A percentile compares a stretch with the other conserved stretches of the same genome.
These are phyloP conservation scores for Parietichytrium sp. DNA, from an alignment of 108 stramenopile species.

Conservation along the genomic window DNA sequence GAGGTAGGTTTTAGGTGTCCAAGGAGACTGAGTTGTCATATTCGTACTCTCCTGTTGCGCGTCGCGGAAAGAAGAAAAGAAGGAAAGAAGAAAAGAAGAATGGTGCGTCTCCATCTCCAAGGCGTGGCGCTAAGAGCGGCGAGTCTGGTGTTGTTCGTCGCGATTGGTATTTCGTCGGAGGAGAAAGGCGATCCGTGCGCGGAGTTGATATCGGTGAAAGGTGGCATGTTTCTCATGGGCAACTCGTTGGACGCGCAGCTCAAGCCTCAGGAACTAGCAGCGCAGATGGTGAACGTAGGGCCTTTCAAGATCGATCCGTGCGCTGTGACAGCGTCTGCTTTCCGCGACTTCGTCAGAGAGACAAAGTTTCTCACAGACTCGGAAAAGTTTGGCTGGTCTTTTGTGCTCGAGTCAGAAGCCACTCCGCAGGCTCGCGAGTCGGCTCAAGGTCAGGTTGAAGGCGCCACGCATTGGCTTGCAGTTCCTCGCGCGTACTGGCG, in stretches of 20 bases:
- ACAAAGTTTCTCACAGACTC: conserved; percentile 84
- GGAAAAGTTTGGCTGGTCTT: conserved; percentile 88
- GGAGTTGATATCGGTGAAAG: not conserved
- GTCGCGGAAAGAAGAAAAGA: no score
- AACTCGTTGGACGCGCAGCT: not conserved
- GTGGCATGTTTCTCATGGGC: conserved; percentile 23
- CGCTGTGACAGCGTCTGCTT: conserved; percentile 51
- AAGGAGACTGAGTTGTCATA: no score
- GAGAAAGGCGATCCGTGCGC: not conserved
- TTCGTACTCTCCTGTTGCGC: no score
- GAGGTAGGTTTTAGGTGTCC: no score
- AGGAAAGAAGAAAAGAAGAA: no score
- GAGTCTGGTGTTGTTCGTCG: no score
- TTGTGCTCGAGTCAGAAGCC: conserved; percentile 71
- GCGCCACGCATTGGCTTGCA: conserved; percentile 74
- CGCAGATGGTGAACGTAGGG: conserved; percentile 11
- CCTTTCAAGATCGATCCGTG: conserved; percentile 48
- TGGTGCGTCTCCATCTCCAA: no score
- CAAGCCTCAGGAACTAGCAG: not conserved
- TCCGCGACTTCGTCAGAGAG: conserved; percentile 47
- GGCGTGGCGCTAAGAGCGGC: no score
- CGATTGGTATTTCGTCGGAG: no score
- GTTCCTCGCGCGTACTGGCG: conserved; percentile 87
- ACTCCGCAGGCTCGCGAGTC: not conserved
- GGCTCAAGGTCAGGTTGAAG: not conserved